Percentiles rank a stretch among this genome's conserved stretches.
phyloP scores from a whole-genome alignment of 495 filamentous ascomycete species.

The Aspergillus kassunensis region DNA sequence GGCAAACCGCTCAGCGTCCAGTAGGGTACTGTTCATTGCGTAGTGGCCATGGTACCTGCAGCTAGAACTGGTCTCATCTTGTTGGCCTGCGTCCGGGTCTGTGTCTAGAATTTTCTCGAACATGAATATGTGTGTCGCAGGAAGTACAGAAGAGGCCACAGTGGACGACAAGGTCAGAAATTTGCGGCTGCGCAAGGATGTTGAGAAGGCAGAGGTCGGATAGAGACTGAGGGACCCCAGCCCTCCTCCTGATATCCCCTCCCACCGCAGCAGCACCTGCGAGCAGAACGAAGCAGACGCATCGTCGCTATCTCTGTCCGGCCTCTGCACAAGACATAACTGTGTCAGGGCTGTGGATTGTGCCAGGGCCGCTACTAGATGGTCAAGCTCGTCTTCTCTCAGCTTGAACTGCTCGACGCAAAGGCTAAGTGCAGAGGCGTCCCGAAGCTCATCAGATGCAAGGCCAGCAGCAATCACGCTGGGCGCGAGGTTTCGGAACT shows the following conservation, averaged over 20 bases:
- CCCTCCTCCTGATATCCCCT: not conserved
- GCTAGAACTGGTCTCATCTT: not conserved
- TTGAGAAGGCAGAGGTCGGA: constrained; percentile 15
- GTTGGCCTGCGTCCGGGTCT: constrained; percentile 1
- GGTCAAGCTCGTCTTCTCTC: constrained; percentile 4
- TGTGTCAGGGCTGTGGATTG: constrained; percentile 13
- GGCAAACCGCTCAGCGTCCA: constrained; percentile 13
- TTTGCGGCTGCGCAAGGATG: constrained; percentile 6
- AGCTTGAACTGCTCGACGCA: constrained; percentile 9
- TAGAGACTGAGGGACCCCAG: constrained; percentile 13
- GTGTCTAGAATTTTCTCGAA: constrained; percentile 2
- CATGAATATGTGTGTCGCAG: constrained; percentile 12
- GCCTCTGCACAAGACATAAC: constrained; percentile 14
- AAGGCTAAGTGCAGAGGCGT: constrained; percentile 18
- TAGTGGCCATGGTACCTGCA: constrained; percentile 2
- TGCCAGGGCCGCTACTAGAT: constrained; percentile 10
- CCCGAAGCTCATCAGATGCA: constrained; percentile 12
- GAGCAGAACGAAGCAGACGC: constrained; percentile 6
- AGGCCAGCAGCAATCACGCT: constrained; percentile 13
- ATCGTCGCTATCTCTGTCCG: constrained; percentile 13
- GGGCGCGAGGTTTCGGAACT: constrained; percentile 12
- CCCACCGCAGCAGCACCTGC: not conserved
- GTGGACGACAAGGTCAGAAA: not conserved
- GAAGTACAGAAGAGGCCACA: not conserved
- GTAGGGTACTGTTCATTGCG: constrained; percentile 8